Evolutionary conservation across 768 basidiomycete genomes (phyloP), one percentile per base, ranked within the genome.

Genomic region (Trametes meyenii): DNA sequence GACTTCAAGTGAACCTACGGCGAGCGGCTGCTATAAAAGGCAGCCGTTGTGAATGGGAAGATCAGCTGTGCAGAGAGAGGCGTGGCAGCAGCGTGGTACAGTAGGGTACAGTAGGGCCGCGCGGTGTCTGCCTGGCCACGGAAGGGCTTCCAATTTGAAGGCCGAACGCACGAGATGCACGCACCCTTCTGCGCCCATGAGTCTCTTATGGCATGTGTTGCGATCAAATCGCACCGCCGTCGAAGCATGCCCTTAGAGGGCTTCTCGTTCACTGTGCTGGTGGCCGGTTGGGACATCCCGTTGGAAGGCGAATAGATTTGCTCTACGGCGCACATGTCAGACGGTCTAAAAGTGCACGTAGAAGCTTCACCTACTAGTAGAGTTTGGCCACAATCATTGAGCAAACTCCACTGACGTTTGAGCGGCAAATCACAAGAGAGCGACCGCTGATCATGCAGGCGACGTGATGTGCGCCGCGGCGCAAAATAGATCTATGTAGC

Each of bases 201-300:
- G 38, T 24, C 23, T 44, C 17, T 29, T 23, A 13, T 21, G 46
- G 21, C 49, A 49, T 29, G 57, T n/a, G 57, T 50, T 58, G 57
- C 57, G 57, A 58, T 58, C 57, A 58, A 51, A 58, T 58, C 57
- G 57, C 57, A 58, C 57, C 51, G 16, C 33, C 17, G 49, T 40
- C 6, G 57, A 42, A 48, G 46, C 49, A 39, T n/a, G 23, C 45
- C 24, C 21, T 24, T 23, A 19, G 3, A 21, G 12, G 45, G 21
- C 21, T 23, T 21, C 12, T 24, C 45, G 5, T 46, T 14, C 45
- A 12, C 4, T 3, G 8, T 33, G 29, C 8, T 33, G 29, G 29
- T 33, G 29, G 29, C 29, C 29, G 29, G 3, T 8, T 33, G 29
- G 29, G 29, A 33, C 29, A 8, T 33, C 29, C 29, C 29, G 8